Evolutionary conservation across 345 rosid species (phyloP).

Genomic region (Punica granatum): DNA sequence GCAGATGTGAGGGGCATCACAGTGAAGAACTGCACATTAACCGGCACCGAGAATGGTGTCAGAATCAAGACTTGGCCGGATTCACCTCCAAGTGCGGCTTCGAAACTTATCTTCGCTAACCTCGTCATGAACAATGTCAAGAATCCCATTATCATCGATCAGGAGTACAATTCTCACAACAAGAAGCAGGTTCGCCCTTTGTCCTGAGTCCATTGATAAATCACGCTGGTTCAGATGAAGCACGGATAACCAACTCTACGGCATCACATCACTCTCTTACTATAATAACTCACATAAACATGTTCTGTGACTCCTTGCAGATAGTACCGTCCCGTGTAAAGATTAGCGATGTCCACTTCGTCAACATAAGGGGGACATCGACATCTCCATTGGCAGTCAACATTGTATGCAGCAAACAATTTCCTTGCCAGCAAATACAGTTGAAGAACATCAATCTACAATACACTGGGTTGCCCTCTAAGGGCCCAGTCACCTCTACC

Average conservation of each 20-base stretch:
- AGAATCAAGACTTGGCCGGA: conserved; percentile 68
- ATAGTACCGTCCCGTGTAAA: conserved; percentile 33
- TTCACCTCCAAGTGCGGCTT: conserved; percentile 38
- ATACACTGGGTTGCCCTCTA: conserved; percentile 10
- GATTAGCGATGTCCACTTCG: conserved; percentile 35
- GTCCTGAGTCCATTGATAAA: neutral
- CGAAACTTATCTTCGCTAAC: conserved; percentile 32
- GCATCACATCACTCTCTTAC: neutral
- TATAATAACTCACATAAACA: neutral
- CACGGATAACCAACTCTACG: neutral
- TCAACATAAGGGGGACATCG: conserved; percentile 47
- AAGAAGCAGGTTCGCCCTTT: conserved; percentile 11
- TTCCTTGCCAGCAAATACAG: conserved; percentile 38
- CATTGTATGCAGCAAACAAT: conserved; percentile 36
- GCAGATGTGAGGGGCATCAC: conserved; percentile 40
- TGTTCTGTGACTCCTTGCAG: neutral
- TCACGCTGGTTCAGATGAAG: too few relatives aligned
- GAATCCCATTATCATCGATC: conserved; percentile 68
- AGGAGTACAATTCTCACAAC: conserved; percentile 22
- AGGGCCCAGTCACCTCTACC: conserved; percentile 2
- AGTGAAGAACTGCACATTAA: conserved; percentile 43
- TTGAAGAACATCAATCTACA: conserved; percentile 32
- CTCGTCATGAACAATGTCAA: conserved; percentile 43
- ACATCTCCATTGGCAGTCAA: conserved; percentile 29
- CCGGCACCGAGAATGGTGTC: conserved; percentile 46